Evolutionary conservation across 352 stramenopile genomes (phyloP).

Genomic region (Blastocystis sp.): DNA sequence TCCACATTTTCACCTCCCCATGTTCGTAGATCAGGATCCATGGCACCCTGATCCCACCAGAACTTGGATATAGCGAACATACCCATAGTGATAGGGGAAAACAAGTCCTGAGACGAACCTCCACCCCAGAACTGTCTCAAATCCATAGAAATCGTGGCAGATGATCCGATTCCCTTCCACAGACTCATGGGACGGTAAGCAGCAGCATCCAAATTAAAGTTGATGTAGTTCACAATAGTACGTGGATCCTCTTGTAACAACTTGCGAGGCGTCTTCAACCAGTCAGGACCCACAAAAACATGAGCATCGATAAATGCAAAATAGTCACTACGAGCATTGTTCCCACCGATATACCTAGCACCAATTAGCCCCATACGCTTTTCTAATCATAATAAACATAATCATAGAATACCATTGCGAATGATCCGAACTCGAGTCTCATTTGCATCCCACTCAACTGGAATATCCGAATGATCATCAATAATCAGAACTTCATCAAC

Average conservation of each 20-base stretch:
- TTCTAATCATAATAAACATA: not conserved
- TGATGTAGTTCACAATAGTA: constrained; percentile 47
- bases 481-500: constrained; percentile 65
- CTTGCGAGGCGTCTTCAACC: constrained; percentile 42
- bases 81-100: constrained; percentile 56
- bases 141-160: constrained; percentile 30
- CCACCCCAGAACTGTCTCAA: constrained; percentile 57
- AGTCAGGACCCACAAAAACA: constrained; percentile 48
- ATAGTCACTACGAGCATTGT: constrained; percentile 14
- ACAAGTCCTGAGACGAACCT: constrained; percentile 2
- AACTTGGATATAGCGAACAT: constrained; percentile 60
- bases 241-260: constrained; percentile 14
- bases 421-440: constrained; percentile 48
- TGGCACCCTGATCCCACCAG: constrained; percentile 54
- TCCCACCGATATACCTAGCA: constrained; percentile 25
- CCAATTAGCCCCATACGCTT: constrained; percentile 39
- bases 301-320: constrained; percentile 66
- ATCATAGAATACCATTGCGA: not conserved
- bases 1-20: constrained; percentile 64
- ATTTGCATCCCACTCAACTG: constrained; percentile 35
- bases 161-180: not conserved
- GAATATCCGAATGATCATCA: constrained; percentile 54
- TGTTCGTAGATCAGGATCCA: constrained; percentile 43
- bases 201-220: constrained; percentile 28
- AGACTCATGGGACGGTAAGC: not conserved